Percentiles rank a stretch among this genome's conserved stretches.
These are phyloP conservation scores for Aristolochia fimbriata DNA, from an alignment of 164 flowering plant genomes.

Conservation along the genomic window DNA sequence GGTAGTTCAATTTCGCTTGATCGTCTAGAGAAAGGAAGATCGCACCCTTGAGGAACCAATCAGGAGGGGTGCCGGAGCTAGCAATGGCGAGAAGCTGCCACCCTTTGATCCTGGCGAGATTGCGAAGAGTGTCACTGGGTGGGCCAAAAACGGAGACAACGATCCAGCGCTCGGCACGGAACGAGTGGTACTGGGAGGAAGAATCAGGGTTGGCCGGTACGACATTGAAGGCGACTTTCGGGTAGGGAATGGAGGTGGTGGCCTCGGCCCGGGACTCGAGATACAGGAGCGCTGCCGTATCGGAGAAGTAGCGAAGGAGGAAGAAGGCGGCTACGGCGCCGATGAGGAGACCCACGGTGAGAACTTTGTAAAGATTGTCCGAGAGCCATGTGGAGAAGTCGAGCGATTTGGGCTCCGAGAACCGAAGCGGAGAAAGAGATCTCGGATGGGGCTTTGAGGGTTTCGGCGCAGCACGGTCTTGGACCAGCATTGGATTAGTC, in stretches of 20 bases:
- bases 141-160: slow-evolving; percentile 64
- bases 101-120: slow-evolving; percentile 56
- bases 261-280: slow-evolving; percentile 34
- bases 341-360: slow-evolving; percentile 32
- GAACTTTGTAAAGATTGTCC: slow-evolving; percentile 62
- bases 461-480: slow-evolving; percentile 51
- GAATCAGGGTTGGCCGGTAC: slow-evolving; percentile 39
- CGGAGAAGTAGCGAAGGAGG: slow-evolving; percentile 65
- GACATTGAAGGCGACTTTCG: slow-evolving; percentile 41
- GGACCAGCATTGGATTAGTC: slow-evolving; percentile 48
- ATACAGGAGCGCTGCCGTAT: slow-evolving; percentile 63
- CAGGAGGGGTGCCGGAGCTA: slow-evolving; percentile 61
- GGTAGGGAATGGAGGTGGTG: slow-evolving; percentile 33
- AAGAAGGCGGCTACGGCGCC: slow-evolving; percentile 58
- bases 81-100: slow-evolving; percentile 94
- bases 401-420: slow-evolving; percentile 39
- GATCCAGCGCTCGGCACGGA: slow-evolving; percentile 79
- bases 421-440: slow-evolving; percentile 22
- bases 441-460: slow-evolving; percentile 21
- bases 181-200: slow-evolving; percentile 44
- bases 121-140: slow-evolving; percentile 53
- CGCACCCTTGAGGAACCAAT: slow-evolving; percentile 85
- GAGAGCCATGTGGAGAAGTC: slow-evolving; percentile 81
- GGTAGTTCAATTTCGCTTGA: slow-evolving; percentile 69
- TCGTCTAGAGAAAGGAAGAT: slow-evolving; percentile 71